Evolutionary conservation across 768 basidiomycete genomes (phyloP).

Genomic region (Ramaria rubella): DNA sequence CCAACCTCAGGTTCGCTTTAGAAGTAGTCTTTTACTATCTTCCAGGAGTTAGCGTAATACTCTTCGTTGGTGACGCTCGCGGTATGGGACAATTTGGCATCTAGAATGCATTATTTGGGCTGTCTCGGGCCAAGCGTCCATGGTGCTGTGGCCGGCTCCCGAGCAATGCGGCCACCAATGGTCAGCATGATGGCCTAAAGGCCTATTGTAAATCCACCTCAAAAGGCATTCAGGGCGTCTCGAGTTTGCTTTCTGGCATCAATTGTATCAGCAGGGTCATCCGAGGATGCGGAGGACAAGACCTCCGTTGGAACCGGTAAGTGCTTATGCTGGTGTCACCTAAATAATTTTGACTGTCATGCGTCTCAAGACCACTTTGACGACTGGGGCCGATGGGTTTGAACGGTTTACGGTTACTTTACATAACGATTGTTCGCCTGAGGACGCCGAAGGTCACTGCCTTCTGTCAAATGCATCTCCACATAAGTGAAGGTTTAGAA

Average conservation of each 20-base stretch:
- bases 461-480: slow-evolving; percentile 35
- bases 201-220: slow-evolving; percentile 43
- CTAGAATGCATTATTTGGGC: neutral
- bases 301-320: slow-evolving; percentile 7
- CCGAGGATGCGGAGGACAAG: neutral
- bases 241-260: slow-evolving; percentile 19
- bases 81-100: neutral
- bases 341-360: slow-evolving; percentile 41
- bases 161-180: slow-evolving; percentile 43
- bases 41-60: neutral
- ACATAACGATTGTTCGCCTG: slow-evolving; percentile 33
- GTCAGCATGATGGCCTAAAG: slow-evolving; percentile 42
- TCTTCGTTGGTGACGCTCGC: neutral
- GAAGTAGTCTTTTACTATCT: neutral
- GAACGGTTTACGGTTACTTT: slow-evolving; percentile 29
- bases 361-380: slow-evolving; percentile 53
- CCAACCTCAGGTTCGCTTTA: neutral
- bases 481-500: slow-evolving; percentile 31
- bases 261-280: neutral
- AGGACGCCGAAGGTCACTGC: slow-evolving; percentile 27
- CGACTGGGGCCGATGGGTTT: no score
- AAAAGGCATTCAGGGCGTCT: slow-evolving; percentile 35
- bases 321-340: neutral
- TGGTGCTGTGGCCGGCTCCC: slow-evolving; percentile 4
- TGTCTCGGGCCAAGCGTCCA: no score